Evolutionary conservation across 495 filamentous ascomycete genomes (phyloP).

Genomic region (Penicillium riverlandense): DNA sequence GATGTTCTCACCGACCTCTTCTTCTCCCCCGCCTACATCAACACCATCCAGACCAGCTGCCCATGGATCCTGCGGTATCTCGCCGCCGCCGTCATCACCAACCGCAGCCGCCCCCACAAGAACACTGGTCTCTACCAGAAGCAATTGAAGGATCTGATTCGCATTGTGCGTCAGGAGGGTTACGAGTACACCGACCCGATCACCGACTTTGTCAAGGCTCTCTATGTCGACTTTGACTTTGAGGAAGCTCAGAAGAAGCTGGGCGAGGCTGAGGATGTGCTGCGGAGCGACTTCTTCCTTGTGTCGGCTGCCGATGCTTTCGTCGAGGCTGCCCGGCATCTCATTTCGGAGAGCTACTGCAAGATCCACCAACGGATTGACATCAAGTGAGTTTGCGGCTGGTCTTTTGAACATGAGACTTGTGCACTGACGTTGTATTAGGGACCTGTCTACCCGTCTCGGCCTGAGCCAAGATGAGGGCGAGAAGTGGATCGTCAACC

Average conservation of each 20-base stretch:
- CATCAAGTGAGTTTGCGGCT: slow-evolving; percentile 58
- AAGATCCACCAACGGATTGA: slow-evolving; percentile 99
- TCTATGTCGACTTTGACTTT: slow-evolving; percentile 98
- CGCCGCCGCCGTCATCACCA: slow-evolving; percentile 90
- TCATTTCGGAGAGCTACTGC: slow-evolving; percentile 98
- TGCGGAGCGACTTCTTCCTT: slow-evolving; percentile 94
- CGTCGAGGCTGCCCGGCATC: slow-evolving; percentile 86
- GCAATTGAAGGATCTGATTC: slow-evolving; percentile 92
- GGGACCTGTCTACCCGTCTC: slow-evolving; percentile 81
- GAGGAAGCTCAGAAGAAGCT: slow-evolving; percentile 95
- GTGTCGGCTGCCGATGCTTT: slow-evolving; percentile 77
- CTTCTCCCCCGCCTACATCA: slow-evolving; percentile 94
- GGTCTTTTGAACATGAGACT: not conserved
- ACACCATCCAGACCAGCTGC: slow-evolving; percentile 96
- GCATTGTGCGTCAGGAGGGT: slow-evolving; percentile 88
- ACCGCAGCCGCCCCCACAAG: slow-evolving; percentile 76
- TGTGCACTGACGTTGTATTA: slow-evolving; percentile 14
- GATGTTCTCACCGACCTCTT: slow-evolving; percentile 89
- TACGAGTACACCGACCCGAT: slow-evolving; percentile 97
- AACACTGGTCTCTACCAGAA: slow-evolving; percentile 82
- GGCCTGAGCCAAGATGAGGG: slow-evolving; percentile 89
- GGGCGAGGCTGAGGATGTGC: slow-evolving; percentile 81
- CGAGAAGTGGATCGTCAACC: slow-evolving; percentile 99
- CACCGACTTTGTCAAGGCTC: slow-evolving; percentile 90
- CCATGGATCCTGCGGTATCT: slow-evolving; percentile 96